phyloP scores from a whole-genome alignment of 176 grass and related monocot species.

The Lolium rigidum region DNA sequence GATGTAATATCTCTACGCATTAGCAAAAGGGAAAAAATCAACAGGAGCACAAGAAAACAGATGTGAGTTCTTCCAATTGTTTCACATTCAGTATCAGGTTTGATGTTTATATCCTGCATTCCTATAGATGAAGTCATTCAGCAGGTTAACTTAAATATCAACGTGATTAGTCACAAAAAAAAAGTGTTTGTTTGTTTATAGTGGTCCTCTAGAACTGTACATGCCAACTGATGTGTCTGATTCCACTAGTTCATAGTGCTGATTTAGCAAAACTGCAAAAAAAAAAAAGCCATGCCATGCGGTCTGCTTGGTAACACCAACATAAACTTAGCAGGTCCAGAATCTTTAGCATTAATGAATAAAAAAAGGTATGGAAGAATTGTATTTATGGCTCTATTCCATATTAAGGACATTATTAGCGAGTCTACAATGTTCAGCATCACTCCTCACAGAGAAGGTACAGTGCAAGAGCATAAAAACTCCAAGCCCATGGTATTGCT shows the following conservation, averaged over 20 bases:
- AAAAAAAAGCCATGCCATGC: too few relatives aligned
- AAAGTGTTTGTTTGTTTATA: too few relatives aligned
- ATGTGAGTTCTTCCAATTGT: background rate
- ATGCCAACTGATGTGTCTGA: too few relatives aligned
- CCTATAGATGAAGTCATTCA: background rate
- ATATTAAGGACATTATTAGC: constrained; percentile 7
- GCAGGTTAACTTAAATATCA: background rate
- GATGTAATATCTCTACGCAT: constrained; percentile 19
- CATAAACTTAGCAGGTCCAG: too few relatives aligned
- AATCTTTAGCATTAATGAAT: background rate
- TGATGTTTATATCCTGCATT: too few relatives aligned
- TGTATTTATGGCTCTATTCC: background rate
- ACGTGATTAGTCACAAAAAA: too few relatives aligned
- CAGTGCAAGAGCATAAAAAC: constrained; percentile 14
- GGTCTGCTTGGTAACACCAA: too few relatives aligned
- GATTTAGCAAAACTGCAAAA: too few relatives aligned
- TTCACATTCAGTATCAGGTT: background rate
- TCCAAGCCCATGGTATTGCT: background rate
- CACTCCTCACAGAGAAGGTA: background rate
- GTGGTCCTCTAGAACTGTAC: too few relatives aligned
- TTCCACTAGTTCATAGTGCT: too few relatives aligned
- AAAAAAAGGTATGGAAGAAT: background rate
- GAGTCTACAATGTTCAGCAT: background rate
- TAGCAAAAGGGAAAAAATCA: constrained; percentile 9
- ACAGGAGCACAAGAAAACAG: constrained; percentile 9